Evolutionary conservation across 768 basidiomycete genomes (phyloP), one percentile per base, ranked within the genome.

Genomic region (Termitomyces eurrhizus): DNA sequence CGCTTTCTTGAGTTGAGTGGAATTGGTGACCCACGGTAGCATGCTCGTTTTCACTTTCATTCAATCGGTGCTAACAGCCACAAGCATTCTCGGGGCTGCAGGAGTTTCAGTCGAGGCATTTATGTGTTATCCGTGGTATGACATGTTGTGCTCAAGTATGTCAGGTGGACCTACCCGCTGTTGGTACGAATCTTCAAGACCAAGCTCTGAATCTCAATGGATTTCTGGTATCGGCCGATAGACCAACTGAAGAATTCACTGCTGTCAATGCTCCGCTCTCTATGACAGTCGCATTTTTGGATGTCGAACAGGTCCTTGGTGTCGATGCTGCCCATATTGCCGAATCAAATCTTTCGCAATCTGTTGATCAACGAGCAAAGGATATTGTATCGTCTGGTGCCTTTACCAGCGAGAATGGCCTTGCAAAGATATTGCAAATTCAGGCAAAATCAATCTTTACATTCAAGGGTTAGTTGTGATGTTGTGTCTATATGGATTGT

Each of bases 121-220:
- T 41, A 16, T 18, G 39, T 18, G 16, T 18, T 18, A 18, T 41
- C 7, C 4, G 7, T 41, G 39, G 39, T 11, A 32, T 39, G 21
- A n/a, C 32, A 7, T 53, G 7, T 14, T 18, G 36, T 48, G 37
- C 37, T 45, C 13, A 21, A 26, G 13, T 3, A 41, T 13, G 9
- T 21, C 18, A 64, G 63, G 60, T 64, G 18, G 52, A 64, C 18
- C 39, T 64, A 16, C 64, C 64, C 24, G 57, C 64, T 32, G 61
- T 64, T 9, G 64, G 64, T 8, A 64, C 64, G 33, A 64, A 64
- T 51, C 52, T 64, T 16, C 64, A 64, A 57, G 64, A 64, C n/a
- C 64, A 64, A 39, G 57, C 60, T 8, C 55, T 60, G 29, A 59
- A 59, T 32, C 9, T 52, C 7, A 42, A 37, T 4, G 14, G 13